These are phyloP conservation scores for Peltaster fructicola DNA, from an alignment of 2,329 filamentous ascomycete genomes.

Conservation along the genomic window DNA sequence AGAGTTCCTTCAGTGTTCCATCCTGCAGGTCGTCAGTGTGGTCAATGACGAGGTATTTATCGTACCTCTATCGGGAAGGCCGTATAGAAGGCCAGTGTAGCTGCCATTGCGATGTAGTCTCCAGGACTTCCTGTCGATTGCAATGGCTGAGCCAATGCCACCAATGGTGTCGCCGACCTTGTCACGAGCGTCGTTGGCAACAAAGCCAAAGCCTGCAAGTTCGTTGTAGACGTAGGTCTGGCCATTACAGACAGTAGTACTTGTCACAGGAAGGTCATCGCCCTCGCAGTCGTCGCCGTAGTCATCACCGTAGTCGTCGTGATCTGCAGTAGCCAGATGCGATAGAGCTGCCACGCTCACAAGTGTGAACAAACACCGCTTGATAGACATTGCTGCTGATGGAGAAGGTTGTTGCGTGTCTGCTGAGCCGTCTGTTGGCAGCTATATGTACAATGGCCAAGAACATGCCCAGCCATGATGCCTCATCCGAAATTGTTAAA, in stretches of 20 bases:
- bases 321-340: too few species aligned
- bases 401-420: too few species aligned
- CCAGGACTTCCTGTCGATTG: conserved; percentile 44
- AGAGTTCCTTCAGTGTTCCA: conserved; percentile 59
- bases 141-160: conserved; percentile 47
- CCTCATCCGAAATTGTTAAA: too few species aligned
- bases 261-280: conserved; percentile 23
- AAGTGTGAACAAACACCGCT: too few species aligned
- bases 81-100: conserved; percentile 46
- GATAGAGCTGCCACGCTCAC: too few species aligned
- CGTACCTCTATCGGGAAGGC: conserved; percentile 34
- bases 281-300: too few species aligned
- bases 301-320: too few species aligned
- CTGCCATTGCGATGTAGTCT: conserved; percentile 30
- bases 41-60: neutral
- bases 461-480: too few species aligned
- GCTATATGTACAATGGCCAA: too few species aligned
- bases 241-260: conserved; percentile 39
- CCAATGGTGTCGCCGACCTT: conserved; percentile 53
- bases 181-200: conserved; percentile 41
- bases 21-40: conserved; percentile 47
- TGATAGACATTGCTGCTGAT: too few species aligned
- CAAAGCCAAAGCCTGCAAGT: conserved; percentile 48
- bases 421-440: too few species aligned
- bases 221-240: conserved; percentile 46